phyloP scores from a whole-genome alignment of 495 filamentous ascomycete genomes.

The Aspergillus leporis region DNA sequence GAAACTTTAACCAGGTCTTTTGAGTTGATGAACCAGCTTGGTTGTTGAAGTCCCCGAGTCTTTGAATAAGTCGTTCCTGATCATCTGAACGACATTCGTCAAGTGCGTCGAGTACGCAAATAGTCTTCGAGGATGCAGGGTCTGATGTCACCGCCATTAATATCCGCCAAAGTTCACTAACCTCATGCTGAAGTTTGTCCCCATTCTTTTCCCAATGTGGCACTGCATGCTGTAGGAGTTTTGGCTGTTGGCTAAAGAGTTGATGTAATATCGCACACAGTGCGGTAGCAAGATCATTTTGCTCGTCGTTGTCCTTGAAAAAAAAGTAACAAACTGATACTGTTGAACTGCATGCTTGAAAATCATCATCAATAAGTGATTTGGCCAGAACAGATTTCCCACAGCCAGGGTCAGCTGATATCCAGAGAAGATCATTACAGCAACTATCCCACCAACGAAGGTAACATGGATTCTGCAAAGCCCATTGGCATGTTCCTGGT shows the following conservation, averaged over 20 bases:
- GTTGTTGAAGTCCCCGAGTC: slow-evolving; percentile 15
- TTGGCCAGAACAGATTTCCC: slow-evolving; percentile 46
- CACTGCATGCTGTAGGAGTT: slow-evolving; percentile 30
- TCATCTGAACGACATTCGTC: slow-evolving; percentile 36
- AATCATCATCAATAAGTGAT: slow-evolving; percentile 33
- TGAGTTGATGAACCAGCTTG: not conserved
- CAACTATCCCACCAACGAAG: slow-evolving; percentile 26
- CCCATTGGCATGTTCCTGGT: slow-evolving; percentile 27
- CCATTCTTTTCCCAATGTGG: slow-evolving; percentile 28
- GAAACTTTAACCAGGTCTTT: slow-evolving; percentile 34
- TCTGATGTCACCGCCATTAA: slow-evolving; percentile 23
- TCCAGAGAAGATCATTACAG: slow-evolving; percentile 39
- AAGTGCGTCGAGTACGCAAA: slow-evolving; percentile 44
- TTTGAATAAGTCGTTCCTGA: slow-evolving; percentile 24
- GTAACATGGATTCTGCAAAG: slow-evolving; percentile 33
- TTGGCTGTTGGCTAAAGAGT: slow-evolving; percentile 29
- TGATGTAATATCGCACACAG: slow-evolving; percentile 45
- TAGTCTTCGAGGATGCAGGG: slow-evolving; percentile 18
- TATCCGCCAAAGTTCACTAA: slow-evolving; percentile 34
- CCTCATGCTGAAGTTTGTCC: slow-evolving; percentile 19
- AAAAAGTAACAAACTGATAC: slow-evolving; percentile 47
- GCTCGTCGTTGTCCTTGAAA: slow-evolving; percentile 44
- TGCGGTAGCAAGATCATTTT: slow-evolving; percentile 31
- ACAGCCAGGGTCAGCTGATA: slow-evolving; percentile 46
- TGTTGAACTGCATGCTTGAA: slow-evolving; percentile 6